Evolutionary conservation across 2,329 filamentous ascomycete species (phyloP), one percentile per base, ranked within the genome.

Genomic region (Endoconidiophora polonica): DNA sequence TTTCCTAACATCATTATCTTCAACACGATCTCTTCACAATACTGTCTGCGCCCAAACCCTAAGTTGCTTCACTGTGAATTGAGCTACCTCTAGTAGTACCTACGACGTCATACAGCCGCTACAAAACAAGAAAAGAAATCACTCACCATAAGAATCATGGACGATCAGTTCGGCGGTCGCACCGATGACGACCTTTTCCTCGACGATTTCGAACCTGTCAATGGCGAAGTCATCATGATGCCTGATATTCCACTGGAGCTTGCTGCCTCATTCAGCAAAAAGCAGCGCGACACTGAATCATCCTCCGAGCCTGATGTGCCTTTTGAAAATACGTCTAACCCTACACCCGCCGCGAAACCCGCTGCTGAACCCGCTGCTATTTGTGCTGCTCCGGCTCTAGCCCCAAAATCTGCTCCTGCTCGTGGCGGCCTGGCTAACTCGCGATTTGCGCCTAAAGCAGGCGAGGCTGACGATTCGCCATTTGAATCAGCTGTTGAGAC

Each of bases 151-250:
- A 12, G 18, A 50, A 50, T 40, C 54, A 77, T 77, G 74, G 74
- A 77, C 20, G 74, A 78, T 55, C 74, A 78, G 58, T 78, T 77
- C 56, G 69, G 71, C 53, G 74, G 74, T 44, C 68, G 75, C 18
- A 78, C 75, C 43, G 75, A 79, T 58, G 76, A 79, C 56, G 75
- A 77, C 58, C 67, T 79, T 53, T 79, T 79, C 59, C 71, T 72
- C 54, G 76, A 79, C 56, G 75, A 79, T 57, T 76, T 78, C 52
- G 75, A 78, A 59, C 74, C 73, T 5, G 67, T 76, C 46, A 61
- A 67, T 39, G 61, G 61, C 55, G 59, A 44, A 22, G 50, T 44
- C 40, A 63, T 49, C 14, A 51, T 58, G 23, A 52, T 46, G 26
- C 46, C 56, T 29, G 57, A 55, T 6, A 54, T 57, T 23, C 53